Base-by-base conservation (phyloP, 2,329 filamentous ascomycete genomes). In the Diaporthe sp. region DNA sequence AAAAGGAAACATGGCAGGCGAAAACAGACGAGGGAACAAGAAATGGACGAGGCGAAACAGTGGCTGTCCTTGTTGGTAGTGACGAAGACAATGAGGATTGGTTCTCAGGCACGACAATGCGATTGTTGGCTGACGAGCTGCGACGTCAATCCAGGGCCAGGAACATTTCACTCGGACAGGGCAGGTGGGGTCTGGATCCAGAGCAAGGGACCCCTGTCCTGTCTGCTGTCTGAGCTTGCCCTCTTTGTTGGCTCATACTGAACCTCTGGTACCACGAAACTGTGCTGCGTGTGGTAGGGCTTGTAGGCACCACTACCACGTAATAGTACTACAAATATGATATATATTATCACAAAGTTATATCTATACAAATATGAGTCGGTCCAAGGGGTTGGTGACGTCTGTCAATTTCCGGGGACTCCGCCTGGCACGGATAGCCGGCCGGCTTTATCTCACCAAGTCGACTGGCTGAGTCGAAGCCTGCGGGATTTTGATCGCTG, bases 201-300 rank as follows among this genome's bases (percentile, higher is more conserved):
- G 38, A 25, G 17, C n/a, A n/a, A 25, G 28, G 30, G 30, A n/a
- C 64, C 64, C 64, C 47, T 68, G 64, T 68, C 64, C 47, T 12
- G 28, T 10, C 40, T 54, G 13, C 10, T 60, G 40, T 42, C 15
- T 42, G 3, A 15, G 40, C 40, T 1, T 33, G 1, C 54, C 54
- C 1, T 33, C 28, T 33, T 33, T 33, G 54, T 38, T 38, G 5
- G 12, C 55, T 38, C 12, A 7, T 38, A 25, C 33, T 58, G 10
- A 30, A 38, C 13, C 7, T 55, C 3, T 35, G 17, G 1, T 35
- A 57, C 30, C 30, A 58, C 19, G 17, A 6, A 38, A 60, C 35
- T 7, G 50, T 40, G n/a, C n/a, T n/a, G n/a, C n/a, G n/a, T n/a
- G n/a, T n/a, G n/a, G n/a, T n/a, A n/a, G n/a, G n/a, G n/a, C n/a